Evolutionary conservation across 2,329 filamentous ascomycete species (phyloP), one percentile per base, ranked within the genome.

Genomic region (Emmonsiellopsis sp.): DNA sequence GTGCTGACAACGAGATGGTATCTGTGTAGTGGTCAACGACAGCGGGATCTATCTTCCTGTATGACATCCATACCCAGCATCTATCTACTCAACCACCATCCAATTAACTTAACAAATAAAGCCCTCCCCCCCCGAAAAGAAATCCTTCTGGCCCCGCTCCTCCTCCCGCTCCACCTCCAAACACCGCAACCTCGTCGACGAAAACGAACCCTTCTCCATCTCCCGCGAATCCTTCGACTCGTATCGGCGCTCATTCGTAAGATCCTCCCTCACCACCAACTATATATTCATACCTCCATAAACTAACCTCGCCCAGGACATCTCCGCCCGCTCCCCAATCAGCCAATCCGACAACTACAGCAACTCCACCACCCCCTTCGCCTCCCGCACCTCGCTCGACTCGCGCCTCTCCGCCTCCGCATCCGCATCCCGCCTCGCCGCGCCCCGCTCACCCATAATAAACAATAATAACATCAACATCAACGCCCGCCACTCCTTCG

Each of bases 171-270:
- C 73, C 55, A 76, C 79, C 40, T 77, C 76, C 33, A 80, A 81
- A 58, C 79, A 82, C 65, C 75, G 81, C 53, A 83, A 79, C 65
- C 81, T 86, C 61, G 75, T 88, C 55, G 83, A 84, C 62, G 89
- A 95, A 57, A 91, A 90, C 62, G 92, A 97, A 67, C 90, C 87
- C 11, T 97, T 97, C 68, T 89, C 87, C 58, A 97, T 97, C 68
- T 95, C 91, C 39, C 82, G 92, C 63, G 93, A 97, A 73, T 96
- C 91, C 2, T 97, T 97, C 65, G 93, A 97, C 68, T 95, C 91
- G 2, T 97, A 97, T 72, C 81, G 93, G 58, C 84, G 93, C 63
- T 96, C 91, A 58, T 97, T 97, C 75, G 92, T 95, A 80, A 62
- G 86, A n/a, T 46, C 17, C 50, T n/a, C n/a, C n/a, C n/a, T n/a